phyloP scores from a whole-genome alignment of 768 basidiomycete genomes.

The Podaxis sp. region DNA sequence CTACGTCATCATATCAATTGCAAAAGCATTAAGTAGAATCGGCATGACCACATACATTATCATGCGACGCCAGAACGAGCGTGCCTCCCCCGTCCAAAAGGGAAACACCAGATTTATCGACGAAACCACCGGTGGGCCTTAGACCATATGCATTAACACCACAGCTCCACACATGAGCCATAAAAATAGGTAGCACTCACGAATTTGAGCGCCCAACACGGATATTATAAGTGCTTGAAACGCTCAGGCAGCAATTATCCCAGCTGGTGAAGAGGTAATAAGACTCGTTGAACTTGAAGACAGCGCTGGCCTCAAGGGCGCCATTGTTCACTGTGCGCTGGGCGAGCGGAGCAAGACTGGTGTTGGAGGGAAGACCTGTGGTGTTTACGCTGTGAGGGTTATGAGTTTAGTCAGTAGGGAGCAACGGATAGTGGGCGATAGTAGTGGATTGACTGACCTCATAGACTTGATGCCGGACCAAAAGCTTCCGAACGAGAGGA shows the following conservation, averaged over 20 bases:
- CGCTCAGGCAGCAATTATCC: constrained; percentile 53
- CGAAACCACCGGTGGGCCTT: constrained; percentile 44
- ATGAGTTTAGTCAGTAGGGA: background rate
- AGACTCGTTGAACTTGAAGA: constrained; percentile 43
- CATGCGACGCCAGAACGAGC: constrained; percentile 46
- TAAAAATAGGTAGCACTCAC: constrained; percentile 24
- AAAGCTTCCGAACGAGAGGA: constrained; percentile 53
- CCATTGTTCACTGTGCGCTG: constrained; percentile 42
- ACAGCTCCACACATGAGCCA: background rate
- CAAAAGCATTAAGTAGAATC: background rate
- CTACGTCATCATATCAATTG: constrained; percentile 24
- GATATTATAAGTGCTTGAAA: constrained; percentile 58
- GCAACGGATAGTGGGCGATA: background rate
- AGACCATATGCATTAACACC: background rate
- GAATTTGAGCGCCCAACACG: constrained; percentile 50
- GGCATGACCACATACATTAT: constrained; percentile 29
- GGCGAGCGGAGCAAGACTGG: constrained; percentile 41
- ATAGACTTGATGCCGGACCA: constrained; percentile 54
- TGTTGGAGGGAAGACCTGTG: constrained; percentile 40
- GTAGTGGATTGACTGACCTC: constrained; percentile 20
- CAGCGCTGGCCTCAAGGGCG: constrained; percentile 50
- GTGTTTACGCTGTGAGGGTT: constrained; percentile 28
- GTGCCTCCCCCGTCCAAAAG: constrained; percentile 52
- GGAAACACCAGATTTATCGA: constrained; percentile 45
- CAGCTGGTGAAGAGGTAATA: constrained; percentile 59